A percentile compares a stretch with the other conserved stretches of the same genome.
These are phyloP conservation scores for Penicillium chermesinum DNA, from an alignment of 495 filamentous ascomycete species.

Conservation along the genomic window DNA sequence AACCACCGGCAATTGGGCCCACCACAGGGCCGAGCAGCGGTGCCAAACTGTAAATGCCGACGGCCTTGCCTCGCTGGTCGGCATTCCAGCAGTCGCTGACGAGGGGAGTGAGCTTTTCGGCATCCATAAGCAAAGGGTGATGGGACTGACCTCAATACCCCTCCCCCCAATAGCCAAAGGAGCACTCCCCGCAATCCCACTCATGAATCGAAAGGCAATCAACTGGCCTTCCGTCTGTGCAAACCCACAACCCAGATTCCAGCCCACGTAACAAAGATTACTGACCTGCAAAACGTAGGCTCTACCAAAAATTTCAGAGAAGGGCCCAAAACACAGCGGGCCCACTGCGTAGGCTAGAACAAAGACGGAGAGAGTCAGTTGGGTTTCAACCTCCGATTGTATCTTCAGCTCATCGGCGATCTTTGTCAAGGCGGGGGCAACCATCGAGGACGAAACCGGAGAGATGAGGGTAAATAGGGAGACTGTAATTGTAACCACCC, in stretches of 20 bases:
- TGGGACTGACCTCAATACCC: too few relatives aligned
- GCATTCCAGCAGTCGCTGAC: too few relatives aligned
- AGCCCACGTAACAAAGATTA: background rate
- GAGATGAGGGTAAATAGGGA: constrained; percentile 50
- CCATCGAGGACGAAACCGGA: constrained; percentile 50
- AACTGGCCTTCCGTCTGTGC: background rate
- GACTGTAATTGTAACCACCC: constrained; percentile 45
- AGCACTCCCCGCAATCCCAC: background rate
- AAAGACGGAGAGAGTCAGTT: background rate
- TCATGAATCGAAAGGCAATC: background rate
- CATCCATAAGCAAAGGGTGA: too few relatives aligned
- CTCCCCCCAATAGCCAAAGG: background rate
- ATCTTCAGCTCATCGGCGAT: constrained; percentile 53
- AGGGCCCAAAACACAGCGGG: background rate
- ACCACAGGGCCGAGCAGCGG: constrained; percentile 53
- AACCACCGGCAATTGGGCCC: constrained; percentile 47
- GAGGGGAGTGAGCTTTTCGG: too few relatives aligned
- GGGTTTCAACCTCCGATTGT: constrained; percentile 12
- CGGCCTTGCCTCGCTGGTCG: constrained; percentile 52
- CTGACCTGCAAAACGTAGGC: background rate
- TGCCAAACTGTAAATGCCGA: constrained; percentile 47
- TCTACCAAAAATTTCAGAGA: background rate
- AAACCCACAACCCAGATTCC: background rate
- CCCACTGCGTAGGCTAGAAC: background rate
- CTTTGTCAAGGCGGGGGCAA: constrained; percentile 51